Conservation (phyloP, 331 rosid species). For the Spiraea crenata region DNA sequence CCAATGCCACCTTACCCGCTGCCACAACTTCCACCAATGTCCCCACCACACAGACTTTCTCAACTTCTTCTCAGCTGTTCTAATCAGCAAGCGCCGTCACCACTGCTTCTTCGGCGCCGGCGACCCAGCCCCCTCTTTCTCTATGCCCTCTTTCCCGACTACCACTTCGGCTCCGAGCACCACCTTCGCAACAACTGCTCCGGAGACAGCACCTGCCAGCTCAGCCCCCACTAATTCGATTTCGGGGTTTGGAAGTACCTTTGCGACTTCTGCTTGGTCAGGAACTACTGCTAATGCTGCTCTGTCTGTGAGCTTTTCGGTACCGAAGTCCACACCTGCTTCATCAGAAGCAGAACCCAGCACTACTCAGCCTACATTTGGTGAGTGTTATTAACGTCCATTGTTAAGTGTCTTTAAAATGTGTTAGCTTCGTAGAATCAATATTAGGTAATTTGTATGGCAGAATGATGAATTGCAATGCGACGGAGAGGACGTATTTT, state of each 20-base stretch:
- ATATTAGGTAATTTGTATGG: background rate
- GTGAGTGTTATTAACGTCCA: slow-evolving; percentile 33
- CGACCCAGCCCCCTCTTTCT: slow-evolving; percentile 37
- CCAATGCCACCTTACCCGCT: slow-evolving; percentile 42
- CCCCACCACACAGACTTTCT: slow-evolving; percentile 34
- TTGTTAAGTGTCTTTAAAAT: background rate
- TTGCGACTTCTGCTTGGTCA: slow-evolving; percentile 42
- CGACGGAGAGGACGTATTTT: too few relatives aligned
- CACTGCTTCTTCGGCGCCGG: slow-evolving; percentile 47
- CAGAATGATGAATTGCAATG: background rate
- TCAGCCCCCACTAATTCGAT: slow-evolving; percentile 45
- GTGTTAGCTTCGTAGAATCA: background rate
- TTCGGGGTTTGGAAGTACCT: slow-evolving; percentile 45
- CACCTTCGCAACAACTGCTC: slow-evolving; percentile 26
- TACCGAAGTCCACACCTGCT: slow-evolving; percentile 39
- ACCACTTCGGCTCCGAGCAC: slow-evolving; percentile 36
- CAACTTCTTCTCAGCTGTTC: slow-evolving; percentile 47
- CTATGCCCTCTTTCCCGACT: slow-evolving; percentile 52
- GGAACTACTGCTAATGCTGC: slow-evolving; percentile 24
- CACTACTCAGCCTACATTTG: slow-evolving; percentile 39
- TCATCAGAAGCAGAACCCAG: slow-evolving; percentile 47
- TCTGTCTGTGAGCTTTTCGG: slow-evolving; percentile 38
- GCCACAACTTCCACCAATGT: slow-evolving; percentile 30
- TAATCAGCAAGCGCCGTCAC: slow-evolving; percentile 62
- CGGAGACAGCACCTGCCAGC: slow-evolving; percentile 25